Evolutionary conservation across 257 asterid genomes (phyloP), one percentile per base, ranked within the genome.

Genomic region (Fraxinus excelsior): DNA sequence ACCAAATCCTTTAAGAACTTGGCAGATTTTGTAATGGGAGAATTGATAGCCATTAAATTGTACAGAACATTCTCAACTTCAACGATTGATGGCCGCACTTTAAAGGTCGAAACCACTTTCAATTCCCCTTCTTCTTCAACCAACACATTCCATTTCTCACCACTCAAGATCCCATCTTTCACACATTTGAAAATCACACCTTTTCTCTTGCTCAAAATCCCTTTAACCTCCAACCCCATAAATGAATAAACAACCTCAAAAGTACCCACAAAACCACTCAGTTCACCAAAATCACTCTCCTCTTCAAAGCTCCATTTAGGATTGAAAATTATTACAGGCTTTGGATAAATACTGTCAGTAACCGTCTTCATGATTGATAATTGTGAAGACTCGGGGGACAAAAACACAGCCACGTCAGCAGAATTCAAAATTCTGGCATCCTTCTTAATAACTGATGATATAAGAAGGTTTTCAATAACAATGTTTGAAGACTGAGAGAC

Each of bases 221-320:
- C 97, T 84, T 88, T 87, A 40, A 92, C 97, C 77, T 92, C 97
- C 89, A 94, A 87, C 7, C 99, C 99, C 83, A 82, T 86, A 73
- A 92, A 94, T 34, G 97, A 91, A 84, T 90, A 92, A 74, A 94
- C 89, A 38, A 90, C 95, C 32, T 94, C 96, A 75, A 94, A 94
- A 31, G 93, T 91, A 25, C 92, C 89, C 76, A 90, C 87, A 76
- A 94, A 92, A n/a, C 87, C 81, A 56, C 89, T 79, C 86, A 88
- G 11, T 79, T 83, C 91, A 29, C 82, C 89, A 70, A 92, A 88
- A 71, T 77, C 83, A 21, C 23, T 76, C 85, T 94, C 99, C 51
- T 94, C 97, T 70, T 94, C 97, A 60, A 84, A 92, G 40, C 88
- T 78, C 99, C 97, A 94, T 67, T n/a, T 86, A 35, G 98, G 96